These are phyloP conservation scores for Lotmaria passim DNA, from an alignment of 208 protist genomes.

Conservation along the genomic window DNA sequence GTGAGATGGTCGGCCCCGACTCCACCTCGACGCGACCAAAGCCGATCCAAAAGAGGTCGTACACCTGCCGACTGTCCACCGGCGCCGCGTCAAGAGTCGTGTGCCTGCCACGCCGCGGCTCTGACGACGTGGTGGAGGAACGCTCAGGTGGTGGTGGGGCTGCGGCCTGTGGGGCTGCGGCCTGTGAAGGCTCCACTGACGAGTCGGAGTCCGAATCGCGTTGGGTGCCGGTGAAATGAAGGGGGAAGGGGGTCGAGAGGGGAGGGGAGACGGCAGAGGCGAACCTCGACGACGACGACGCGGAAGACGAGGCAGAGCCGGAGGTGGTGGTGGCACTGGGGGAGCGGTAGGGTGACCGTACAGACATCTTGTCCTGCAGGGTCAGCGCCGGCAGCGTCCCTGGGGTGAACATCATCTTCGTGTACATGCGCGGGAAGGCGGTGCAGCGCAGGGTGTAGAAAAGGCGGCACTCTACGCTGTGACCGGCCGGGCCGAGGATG, in stretches of 20 bases:
- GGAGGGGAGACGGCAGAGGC: background rate
- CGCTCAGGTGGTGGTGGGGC: background rate
- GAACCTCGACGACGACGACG: background rate
- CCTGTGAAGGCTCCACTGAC: background rate
- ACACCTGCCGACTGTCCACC: constrained; percentile 30
- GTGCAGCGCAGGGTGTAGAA: constrained; percentile 53
- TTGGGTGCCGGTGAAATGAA: background rate
- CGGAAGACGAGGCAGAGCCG: background rate
- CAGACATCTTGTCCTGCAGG: constrained; percentile 43
- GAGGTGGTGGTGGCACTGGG: background rate
- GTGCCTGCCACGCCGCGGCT: background rate
- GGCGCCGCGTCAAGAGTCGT: background rate
- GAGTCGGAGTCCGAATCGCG: constrained; percentile 20
- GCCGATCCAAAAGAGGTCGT: constrained; percentile 64
- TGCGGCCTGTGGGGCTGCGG: background rate
- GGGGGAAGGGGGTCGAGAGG: background rate
- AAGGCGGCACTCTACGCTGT: constrained; percentile 68
- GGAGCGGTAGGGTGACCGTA: constrained; percentile 20
- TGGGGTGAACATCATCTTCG: constrained; percentile 61
- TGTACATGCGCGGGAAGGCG: constrained; percentile 62
- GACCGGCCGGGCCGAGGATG: constrained; percentile 63
- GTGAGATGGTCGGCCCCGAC: constrained; percentile 51
- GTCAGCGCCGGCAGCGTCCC: constrained; percentile 51
- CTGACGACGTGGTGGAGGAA: background rate
- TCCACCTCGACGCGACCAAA: constrained; percentile 84